Evolutionary conservation across 2,329 filamentous ascomycete genomes (phyloP).

Genomic region (Davidsoniella australis): DNA sequence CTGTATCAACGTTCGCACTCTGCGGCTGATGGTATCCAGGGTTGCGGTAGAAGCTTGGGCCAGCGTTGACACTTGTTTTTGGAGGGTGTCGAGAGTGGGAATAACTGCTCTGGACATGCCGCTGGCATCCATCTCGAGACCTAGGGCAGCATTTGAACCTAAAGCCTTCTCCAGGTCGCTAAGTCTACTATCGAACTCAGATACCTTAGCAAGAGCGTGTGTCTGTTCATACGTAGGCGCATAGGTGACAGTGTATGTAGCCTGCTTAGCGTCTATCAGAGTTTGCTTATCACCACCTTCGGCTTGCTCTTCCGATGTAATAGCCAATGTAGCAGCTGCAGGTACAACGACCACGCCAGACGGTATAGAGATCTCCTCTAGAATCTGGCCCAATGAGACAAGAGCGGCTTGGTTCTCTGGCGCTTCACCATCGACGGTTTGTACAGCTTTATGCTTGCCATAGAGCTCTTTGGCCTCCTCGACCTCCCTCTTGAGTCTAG

Average conservation of each 20-base stretch:
- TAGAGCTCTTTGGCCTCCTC: constrained; percentile 53
- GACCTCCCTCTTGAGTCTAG: constrained; percentile 66
- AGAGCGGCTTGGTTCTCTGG: constrained; percentile 36
- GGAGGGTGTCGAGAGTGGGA: constrained; percentile 63
- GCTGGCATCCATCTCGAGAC: constrained; percentile 43
- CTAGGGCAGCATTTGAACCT: constrained; percentile 54
- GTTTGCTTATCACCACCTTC: constrained; percentile 14
- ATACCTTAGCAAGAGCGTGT: constrained; percentile 60
- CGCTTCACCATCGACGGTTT: constrained; percentile 25
- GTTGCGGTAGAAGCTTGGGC: constrained; percentile 55
- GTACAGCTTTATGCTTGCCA: constrained; percentile 33
- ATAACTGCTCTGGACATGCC: constrained; percentile 53
- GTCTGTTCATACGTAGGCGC: constrained; percentile 47
- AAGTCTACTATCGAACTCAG: constrained; percentile 75
- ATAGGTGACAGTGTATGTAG: constrained; percentile 49
- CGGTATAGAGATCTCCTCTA: constrained; percentile 44
- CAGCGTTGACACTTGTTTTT: constrained; percentile 63
- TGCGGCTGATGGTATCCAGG: constrained; percentile 53
- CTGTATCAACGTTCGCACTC: constrained; percentile 50
- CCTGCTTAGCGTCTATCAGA: constrained; percentile 16
- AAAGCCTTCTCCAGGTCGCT: constrained; percentile 63
- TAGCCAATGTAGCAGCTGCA: background rate
- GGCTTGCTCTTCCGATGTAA: background rate
- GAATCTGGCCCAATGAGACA: constrained; percentile 49
- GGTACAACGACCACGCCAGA: constrained; percentile 12